Evolutionary conservation across 352 stramenopile species (phyloP), one percentile per base, ranked within the genome.

Genomic region (Phytophthora hibernalis): DNA sequence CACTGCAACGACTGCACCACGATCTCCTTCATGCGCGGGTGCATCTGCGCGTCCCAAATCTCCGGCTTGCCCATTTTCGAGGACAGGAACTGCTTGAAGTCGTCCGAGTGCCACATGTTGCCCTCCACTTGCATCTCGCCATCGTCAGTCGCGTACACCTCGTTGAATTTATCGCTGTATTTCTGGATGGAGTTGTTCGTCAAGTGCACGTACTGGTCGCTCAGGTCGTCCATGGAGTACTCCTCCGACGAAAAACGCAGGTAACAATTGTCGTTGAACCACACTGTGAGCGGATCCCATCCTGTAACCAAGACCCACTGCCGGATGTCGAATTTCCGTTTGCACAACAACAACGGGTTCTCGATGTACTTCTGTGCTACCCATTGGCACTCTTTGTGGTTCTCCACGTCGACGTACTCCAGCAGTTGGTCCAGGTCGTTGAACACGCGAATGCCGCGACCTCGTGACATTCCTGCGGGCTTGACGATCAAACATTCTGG

Each of bases 131-230:
- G 66, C 65, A 89, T 83, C 43, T 74, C 72, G 26, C 82, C 85
- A 59, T 92, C 83, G 13, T 83, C 80, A 2, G 83, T 91, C 2
- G 72, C 68, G 61, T 94, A 93, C 13, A 85, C 77, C 49, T 91
- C 74, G 58, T 94, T 66, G 61, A 98, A 98, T 53, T 97, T 96
- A 61, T 96, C 83, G 49, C 77, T 92, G 65, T 96, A 85, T 77
- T 98, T 98, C 64, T 93, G 86, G 66, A 98, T 98, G 45, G 79
- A 96, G 79, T 98, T 98, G 77, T 98, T 98, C 30, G 94, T 97
- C 35, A 98, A 66, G 70, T 98, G 94, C 49, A 98, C 87, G 79
- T 95, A 98, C 58, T 84, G 76, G 65, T 98, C 92, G 12, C 67
- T 83, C 47, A 94, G 56, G 61, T 96, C 82, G n/a, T 91, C 75